Percentiles rank a stretch among this genome's conserved stretches.
phyloP scores from a whole-genome alignment of 2,329 filamentous ascomycete genomes.

The Colletotrichum lentis region DNA sequence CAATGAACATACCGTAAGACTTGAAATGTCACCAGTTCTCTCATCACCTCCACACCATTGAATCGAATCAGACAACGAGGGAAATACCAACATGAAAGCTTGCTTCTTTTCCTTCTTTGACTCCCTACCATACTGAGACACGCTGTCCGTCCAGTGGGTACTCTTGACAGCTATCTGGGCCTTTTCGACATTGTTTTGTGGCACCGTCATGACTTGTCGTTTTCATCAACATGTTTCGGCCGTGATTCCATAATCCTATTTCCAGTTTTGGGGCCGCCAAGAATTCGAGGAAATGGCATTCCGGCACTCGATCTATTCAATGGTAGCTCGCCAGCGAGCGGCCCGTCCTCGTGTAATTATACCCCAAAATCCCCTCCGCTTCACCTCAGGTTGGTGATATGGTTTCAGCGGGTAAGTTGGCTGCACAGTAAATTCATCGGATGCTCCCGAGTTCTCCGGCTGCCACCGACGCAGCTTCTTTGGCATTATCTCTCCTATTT shows the following conservation, averaged over 20 bases:
- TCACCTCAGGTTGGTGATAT: constrained; percentile 9
- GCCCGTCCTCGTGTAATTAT: constrained; percentile 17
- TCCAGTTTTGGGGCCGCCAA: neutral
- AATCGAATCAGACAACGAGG: too few relatives aligned
- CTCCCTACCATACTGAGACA: neutral
- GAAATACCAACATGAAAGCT: too few relatives aligned
- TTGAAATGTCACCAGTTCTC: neutral
- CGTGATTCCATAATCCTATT: too few relatives aligned
- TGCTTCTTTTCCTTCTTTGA: neutral
- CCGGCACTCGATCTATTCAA: neutral
- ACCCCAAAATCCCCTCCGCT: constrained; percentile 26
- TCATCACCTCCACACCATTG: neutral
- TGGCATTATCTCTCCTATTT: constrained; percentile 52
- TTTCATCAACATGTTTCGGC: neutral
- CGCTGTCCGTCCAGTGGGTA: neutral
- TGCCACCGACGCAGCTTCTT: constrained; percentile 15
- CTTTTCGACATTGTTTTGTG: neutral
- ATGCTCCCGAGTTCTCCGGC: neutral
- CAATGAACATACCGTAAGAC: neutral
- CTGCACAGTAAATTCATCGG: neutral
- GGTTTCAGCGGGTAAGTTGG: constrained; percentile 35
- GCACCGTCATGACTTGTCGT: neutral
- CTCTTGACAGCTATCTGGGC: neutral
- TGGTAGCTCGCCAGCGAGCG: neutral
- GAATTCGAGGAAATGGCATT: too few relatives aligned